Conservation (phyloP, 495 filamentous ascomycete species). For the Clohesyomyces aquaticus region DNA sequence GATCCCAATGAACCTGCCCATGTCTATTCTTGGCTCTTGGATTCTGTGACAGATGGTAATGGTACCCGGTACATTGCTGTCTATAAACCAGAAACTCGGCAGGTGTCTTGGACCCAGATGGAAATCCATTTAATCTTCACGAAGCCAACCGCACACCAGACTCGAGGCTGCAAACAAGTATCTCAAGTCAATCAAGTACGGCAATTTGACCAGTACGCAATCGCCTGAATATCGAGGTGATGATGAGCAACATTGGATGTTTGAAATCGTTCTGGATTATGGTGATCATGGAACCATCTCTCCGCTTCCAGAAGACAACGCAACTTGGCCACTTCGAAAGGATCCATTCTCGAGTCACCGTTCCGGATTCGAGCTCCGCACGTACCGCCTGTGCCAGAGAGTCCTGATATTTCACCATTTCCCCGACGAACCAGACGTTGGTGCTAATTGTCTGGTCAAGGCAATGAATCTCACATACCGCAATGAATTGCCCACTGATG, state of each 20-base stretch:
- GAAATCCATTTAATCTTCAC: constrained; percentile 14
- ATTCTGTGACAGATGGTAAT: too few species aligned
- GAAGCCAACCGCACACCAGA: constrained; percentile 2
- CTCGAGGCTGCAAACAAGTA: constrained; percentile 25
- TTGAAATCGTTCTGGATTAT: constrained; percentile 49
- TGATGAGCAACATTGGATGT: constrained; percentile 42
- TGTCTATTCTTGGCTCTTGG: constrained; percentile 37
- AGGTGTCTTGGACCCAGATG: too few species aligned
- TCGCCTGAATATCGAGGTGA: neutral
- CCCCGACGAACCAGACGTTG: neutral
- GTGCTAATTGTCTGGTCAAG: neutral
- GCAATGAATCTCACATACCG: neutral
- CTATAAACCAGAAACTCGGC: constrained; percentile 38
- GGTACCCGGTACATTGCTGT: too few species aligned
- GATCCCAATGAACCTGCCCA: constrained; percentile 7
- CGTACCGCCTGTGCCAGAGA: neutral
- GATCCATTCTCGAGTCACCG: neutral
- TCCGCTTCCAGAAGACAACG: constrained; percentile 27
- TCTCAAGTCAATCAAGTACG: constrained; percentile 43
- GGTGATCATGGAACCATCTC: constrained; percentile 42
- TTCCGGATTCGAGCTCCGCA: neutral
- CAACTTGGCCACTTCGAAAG: neutral
- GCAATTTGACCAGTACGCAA: constrained; percentile 26
- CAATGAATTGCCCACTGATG: too few species aligned
- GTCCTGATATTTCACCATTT: constrained; percentile 6